Conservation (phyloP, 306 rosid species). For the Sicyos baderoa region DNA sequence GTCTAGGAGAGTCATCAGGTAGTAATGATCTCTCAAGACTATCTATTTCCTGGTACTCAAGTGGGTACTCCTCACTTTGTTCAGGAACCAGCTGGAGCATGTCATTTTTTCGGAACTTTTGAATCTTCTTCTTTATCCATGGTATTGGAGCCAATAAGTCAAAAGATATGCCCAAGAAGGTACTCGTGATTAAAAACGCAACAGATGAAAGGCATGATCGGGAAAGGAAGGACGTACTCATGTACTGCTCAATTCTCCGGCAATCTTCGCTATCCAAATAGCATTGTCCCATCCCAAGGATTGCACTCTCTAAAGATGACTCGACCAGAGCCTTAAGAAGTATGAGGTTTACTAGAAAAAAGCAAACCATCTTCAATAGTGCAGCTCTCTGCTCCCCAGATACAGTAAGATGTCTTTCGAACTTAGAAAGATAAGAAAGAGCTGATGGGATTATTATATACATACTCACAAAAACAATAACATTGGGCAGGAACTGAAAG, state of each 20-base stretch:
- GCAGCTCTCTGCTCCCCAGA: slow-evolving; percentile 95
- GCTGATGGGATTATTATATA: slow-evolving; percentile 75
- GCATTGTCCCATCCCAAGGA: slow-evolving; percentile 82
- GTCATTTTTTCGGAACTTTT: slow-evolving; percentile 75
- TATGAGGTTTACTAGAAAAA: slow-evolving; percentile 92
- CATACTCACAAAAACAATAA: slow-evolving; percentile 83
- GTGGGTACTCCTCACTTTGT: slow-evolving; percentile 69
- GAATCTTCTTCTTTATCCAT: slow-evolving; percentile 78
- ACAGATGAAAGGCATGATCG: slow-evolving; percentile 93
- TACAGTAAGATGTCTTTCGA: slow-evolving; percentile 82
- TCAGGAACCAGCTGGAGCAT: slow-evolving; percentile 94
- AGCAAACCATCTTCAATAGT: slow-evolving; percentile 90
- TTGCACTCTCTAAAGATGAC: slow-evolving; percentile 75
- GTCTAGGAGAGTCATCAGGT: slow-evolving; percentile 39
- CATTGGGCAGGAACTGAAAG: slow-evolving; percentile 91
- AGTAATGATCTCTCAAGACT: slow-evolving; percentile 61
- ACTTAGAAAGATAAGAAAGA: slow-evolving; percentile 86
- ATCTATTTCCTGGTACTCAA: slow-evolving; percentile 66
- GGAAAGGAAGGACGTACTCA: slow-evolving; percentile 86
- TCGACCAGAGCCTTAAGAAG: slow-evolving; percentile 78
- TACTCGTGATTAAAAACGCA: slow-evolving; percentile 80
- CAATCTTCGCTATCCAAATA: slow-evolving; percentile 93
- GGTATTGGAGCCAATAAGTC: slow-evolving; percentile 94
- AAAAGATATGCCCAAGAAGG: slow-evolving; percentile 88
- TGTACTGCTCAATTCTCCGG: slow-evolving; percentile 92